phyloP scores from a whole-genome alignment of 805 yeast species.

The Pichia nanzhaoensis region DNA sequence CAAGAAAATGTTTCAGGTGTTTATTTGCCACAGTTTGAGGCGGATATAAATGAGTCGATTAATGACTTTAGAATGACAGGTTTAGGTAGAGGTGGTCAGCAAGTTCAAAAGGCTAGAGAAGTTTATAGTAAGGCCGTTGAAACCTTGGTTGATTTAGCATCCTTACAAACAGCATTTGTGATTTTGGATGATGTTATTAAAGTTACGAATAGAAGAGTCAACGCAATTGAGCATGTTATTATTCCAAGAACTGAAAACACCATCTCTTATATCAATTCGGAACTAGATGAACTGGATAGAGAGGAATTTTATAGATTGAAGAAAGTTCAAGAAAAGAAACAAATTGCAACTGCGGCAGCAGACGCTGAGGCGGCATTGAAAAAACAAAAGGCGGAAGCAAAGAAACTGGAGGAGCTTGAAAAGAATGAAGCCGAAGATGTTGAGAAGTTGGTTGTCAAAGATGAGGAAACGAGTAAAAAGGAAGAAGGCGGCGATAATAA shows the following conservation, averaged over 20 bases:
- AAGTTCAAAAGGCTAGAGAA: slow-evolving; percentile 87
- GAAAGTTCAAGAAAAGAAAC: slow-evolving; percentile 93
- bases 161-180: slow-evolving; percentile 93
- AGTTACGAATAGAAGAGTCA: slow-evolving; percentile 96
- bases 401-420: slow-evolving; percentile 8
- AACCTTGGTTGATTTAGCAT: slow-evolving; percentile 90
- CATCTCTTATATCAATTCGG: slow-evolving; percentile 84
- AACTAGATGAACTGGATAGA: slow-evolving; percentile 94
- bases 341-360: slow-evolving; percentile 60
- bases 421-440: slow-evolving; percentile 18
- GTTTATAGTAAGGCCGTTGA: slow-evolving; percentile 97
- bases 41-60: slow-evolving; percentile 72
- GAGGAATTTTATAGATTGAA: slow-evolving; percentile 96
- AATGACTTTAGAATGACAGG: slow-evolving; percentile 97
- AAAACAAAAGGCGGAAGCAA: slow-evolving; percentile 20
- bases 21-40: slow-evolving; percentile 85
- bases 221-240: slow-evolving; percentile 96
- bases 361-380: slow-evolving; percentile 46
- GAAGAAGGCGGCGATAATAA: slow-evolving; percentile 9
- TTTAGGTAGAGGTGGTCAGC: slow-evolving; percentile 97
- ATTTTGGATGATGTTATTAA: slow-evolving; percentile 96
- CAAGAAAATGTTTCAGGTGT: slow-evolving; percentile 98
- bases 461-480: slow-evolving; percentile 15
- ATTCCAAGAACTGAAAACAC: slow-evolving; percentile 98
- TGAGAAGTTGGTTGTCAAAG: slow-evolving; percentile 15